Evolutionary conservation across 2,329 filamentous ascomycete species (phyloP).

Genomic region (Berkeleyomyces basicola): DNA sequence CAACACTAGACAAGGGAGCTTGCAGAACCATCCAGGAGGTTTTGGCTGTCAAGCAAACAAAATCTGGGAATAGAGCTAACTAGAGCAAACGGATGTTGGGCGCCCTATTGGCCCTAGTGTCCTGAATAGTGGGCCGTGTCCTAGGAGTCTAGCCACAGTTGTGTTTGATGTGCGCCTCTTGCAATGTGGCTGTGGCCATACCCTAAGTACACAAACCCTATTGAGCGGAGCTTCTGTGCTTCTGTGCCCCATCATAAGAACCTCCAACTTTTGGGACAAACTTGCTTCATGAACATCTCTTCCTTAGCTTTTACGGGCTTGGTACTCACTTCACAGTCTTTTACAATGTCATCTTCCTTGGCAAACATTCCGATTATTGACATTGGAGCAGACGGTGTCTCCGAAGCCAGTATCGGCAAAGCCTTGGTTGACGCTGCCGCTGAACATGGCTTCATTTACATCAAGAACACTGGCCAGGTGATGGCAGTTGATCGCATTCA

Average conservation of each 20-base stretch:
- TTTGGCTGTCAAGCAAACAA: background rate
- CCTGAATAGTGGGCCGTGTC: background rate
- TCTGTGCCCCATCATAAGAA: no score
- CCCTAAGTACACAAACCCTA: background rate
- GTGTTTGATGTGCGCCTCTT: background rate
- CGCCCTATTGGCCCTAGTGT: background rate
- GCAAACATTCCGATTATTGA: constrained; percentile 66
- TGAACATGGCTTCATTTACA: constrained; percentile 77
- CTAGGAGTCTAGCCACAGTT: background rate
- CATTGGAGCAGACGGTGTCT: constrained; percentile 42
- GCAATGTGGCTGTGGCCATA: background rate
- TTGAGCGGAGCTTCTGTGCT: no score
- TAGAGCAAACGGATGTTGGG: background rate
- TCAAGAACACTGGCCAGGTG: constrained; percentile 55
- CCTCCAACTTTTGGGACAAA: background rate
- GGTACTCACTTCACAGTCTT: background rate
- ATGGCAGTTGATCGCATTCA: constrained; percentile 52
- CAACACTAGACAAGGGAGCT: background rate
- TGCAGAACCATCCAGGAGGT: background rate
- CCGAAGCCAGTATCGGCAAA: constrained; percentile 41
- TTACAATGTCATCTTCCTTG: constrained; percentile 4
- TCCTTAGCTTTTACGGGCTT: background rate
- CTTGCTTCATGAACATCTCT: background rate
- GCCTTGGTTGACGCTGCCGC: constrained; percentile 65
- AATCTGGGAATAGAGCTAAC: background rate